Conservation (phyloP, 176 grass and related monocot genomes). For the Melocanna baccifera region DNA sequence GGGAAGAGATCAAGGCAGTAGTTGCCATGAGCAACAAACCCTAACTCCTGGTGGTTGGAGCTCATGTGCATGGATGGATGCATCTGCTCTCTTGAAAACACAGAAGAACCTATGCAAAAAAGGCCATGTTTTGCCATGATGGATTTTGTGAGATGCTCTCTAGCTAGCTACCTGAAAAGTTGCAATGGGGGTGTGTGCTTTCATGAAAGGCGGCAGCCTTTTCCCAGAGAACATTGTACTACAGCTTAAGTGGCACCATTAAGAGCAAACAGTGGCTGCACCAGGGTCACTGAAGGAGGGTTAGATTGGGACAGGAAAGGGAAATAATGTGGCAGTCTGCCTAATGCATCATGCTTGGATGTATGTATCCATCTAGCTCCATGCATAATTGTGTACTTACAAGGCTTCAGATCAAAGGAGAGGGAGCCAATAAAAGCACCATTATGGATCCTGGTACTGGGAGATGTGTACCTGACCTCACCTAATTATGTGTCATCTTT, state of each 20-base stretch:
- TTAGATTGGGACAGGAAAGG: slow-evolving; percentile 19
- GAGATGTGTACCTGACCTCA: neutral
- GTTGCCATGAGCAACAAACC: slow-evolving; percentile 28
- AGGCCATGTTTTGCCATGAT: slow-evolving; percentile 23
- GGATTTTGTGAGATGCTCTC: slow-evolving; percentile 16
- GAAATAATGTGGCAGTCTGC: slow-evolving; percentile 19
- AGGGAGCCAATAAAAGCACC: slow-evolving; percentile 18
- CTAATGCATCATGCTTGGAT: neutral
- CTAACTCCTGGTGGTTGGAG: slow-evolving; percentile 26
- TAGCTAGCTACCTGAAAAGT: slow-evolving; percentile 14
- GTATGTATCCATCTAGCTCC: neutral
- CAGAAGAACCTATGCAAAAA: slow-evolving; percentile 14
- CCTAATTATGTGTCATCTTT: slow-evolving; percentile 14
- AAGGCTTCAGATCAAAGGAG: slow-evolving; percentile 17
- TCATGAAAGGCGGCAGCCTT: slow-evolving; percentile 29
- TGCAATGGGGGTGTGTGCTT: slow-evolving; percentile 19
- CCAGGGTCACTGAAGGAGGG: neutral
- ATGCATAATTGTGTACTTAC: slow-evolving; percentile 10
- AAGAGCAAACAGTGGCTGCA: slow-evolving; percentile 20
- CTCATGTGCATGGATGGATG: neutral
- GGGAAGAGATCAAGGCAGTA: slow-evolving; percentile 33
- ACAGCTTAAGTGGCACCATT: slow-evolving; percentile 24
- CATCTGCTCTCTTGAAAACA: neutral
- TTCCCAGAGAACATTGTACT: neutral
- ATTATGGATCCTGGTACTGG: slow-evolving; percentile 35